These are phyloP conservation scores for Astrephomene gubernaculifera DNA, from an alignment of 139 green algal genomes.

Conservation along the genomic window DNA sequence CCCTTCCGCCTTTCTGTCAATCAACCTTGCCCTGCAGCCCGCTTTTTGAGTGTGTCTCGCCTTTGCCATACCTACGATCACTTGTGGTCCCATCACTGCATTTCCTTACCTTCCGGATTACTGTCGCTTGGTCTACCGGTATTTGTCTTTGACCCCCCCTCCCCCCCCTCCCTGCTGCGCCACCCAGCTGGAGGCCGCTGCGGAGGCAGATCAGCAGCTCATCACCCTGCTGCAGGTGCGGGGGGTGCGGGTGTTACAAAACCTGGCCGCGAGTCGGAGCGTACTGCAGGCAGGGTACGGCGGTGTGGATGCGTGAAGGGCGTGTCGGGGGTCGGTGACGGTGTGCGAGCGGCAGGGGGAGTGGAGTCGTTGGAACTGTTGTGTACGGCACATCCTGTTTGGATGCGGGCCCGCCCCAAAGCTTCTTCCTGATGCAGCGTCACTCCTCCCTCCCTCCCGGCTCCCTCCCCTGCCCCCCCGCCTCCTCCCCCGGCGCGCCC, in stretches of 20 bases:
- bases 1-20: background rate
- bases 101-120: background rate
- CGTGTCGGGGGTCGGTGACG: background rate
- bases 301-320: background rate
- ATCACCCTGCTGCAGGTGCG: slow-evolving; percentile 14
- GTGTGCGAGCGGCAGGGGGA: background rate
- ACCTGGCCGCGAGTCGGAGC: background rate
- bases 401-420: too few species aligned
- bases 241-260: background rate
- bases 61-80: background rate
- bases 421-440: too few species aligned
- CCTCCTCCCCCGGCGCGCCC: background rate
- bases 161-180: background rate
- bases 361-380: too few species aligned
- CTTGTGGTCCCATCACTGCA: too few species aligned
- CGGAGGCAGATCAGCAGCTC: slow-evolving; percentile 13
- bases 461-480: too few species aligned
- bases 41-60: background rate
- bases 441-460: too few species aligned
- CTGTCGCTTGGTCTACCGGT: background rate
- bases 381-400: too few species aligned
- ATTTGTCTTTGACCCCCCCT: background rate
- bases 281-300: background rate
- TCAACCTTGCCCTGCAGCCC: background rate
- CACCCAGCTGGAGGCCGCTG: slow-evolving; percentile 4